These are phyloP conservation scores for Tanacetum coccineum DNA, from an alignment of 129 eudicot genomes.

Conservation along the genomic window DNA sequence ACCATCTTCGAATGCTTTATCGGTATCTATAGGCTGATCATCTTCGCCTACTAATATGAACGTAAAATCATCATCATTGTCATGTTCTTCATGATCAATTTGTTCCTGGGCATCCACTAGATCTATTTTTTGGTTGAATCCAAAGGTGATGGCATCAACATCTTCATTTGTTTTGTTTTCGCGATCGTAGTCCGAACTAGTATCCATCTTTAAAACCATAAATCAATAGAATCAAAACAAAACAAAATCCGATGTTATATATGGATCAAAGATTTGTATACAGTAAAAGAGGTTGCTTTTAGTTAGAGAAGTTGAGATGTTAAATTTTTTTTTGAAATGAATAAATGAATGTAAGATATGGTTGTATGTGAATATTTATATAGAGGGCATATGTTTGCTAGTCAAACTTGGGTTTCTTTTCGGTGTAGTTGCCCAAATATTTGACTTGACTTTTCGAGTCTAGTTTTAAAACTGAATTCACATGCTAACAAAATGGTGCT, in stretches of 20 bases:
- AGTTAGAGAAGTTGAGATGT: background rate
- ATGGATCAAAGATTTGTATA: slow-evolving; percentile 9
- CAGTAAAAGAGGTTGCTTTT: background rate
- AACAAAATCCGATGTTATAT: slow-evolving; percentile 5
- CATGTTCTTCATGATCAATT: slow-evolving; percentile 9
- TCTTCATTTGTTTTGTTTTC: slow-evolving; percentile 11
- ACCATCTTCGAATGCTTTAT: slow-evolving; percentile 24
- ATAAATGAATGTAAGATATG: slow-evolving; percentile 7
- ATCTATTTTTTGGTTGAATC: slow-evolving; percentile 14
- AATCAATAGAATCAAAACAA: background rate
- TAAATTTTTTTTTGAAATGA: slow-evolving; percentile 20
- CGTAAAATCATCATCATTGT: slow-evolving; percentile 32
- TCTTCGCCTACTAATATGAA: slow-evolving; percentile 26
- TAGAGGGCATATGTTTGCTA: slow-evolving; percentile 15
- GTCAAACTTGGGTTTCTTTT: slow-evolving; percentile 25
- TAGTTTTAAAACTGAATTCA: background rate
- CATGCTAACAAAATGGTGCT: no score
- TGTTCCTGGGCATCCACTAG: slow-evolving; percentile 22
- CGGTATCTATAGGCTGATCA: slow-evolving; percentile 4
- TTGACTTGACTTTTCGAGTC: slow-evolving; percentile 31
- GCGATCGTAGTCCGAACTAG: no score
- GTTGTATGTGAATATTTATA: slow-evolving; percentile 10
- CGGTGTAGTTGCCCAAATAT: slow-evolving; percentile 22
- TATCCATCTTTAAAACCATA: slow-evolving; percentile 24
- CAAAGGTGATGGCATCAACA: slow-evolving; percentile 9